Conservation (phyloP, 805 yeast species). For the Candida pini region DNA sequence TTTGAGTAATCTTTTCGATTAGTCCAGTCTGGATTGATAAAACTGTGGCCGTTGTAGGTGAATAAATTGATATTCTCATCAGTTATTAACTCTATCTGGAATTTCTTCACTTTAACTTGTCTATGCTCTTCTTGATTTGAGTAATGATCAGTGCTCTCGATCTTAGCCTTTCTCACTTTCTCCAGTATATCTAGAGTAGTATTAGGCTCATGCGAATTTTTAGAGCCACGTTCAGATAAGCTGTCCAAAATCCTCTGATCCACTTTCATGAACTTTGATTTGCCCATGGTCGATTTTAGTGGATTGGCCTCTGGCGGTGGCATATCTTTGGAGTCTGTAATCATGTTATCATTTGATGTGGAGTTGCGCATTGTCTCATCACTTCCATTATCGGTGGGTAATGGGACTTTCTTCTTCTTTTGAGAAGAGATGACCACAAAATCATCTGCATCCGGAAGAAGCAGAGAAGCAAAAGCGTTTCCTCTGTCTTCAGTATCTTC, state of each 20-base stretch:
- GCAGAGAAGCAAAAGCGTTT: no score
- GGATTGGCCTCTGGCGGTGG: no score
- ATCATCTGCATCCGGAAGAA: not conserved
- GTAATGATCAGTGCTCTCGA: conserved; percentile 3
- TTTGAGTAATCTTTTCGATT: conserved; percentile 12
- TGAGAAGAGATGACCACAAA: not conserved
- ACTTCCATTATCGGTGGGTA: no score
- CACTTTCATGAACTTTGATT: no score
- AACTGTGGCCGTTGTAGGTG: not conserved
- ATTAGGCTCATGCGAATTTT: not conserved
- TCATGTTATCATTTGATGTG: no score
- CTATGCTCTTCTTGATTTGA: not conserved
- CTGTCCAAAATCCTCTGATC: no score
- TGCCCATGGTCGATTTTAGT: no score
- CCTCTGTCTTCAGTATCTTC: no score
- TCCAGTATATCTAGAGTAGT: conserved; percentile 6
- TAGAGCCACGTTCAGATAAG: not conserved
- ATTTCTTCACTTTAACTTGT: conserved; percentile 8
- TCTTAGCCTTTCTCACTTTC: conserved; percentile 7
- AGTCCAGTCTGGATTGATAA: conserved; percentile 10
- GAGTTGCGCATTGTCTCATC: no score
- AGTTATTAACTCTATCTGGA: conserved; percentile 2
- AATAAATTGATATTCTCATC: not conserved
- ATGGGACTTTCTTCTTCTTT: no score
- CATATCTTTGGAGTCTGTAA: no score